A percentile compares a stretch with the other conserved stretches of the same genome.
phyloP scores from a whole-genome alignment of 306 rosid genomes.

The Quercus robur region DNA sequence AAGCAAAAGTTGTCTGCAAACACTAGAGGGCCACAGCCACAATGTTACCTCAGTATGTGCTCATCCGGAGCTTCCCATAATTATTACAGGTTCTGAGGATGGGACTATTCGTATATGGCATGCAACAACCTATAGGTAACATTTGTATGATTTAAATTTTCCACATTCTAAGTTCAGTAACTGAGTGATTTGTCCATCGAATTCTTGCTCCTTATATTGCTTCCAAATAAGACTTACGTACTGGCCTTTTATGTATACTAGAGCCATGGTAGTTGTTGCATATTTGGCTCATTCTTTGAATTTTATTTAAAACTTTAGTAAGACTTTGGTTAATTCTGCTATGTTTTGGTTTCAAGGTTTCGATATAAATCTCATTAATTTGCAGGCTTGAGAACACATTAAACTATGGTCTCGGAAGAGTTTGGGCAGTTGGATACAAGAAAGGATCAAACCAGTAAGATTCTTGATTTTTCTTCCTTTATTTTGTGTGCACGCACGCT shows the following conservation, averaged over 20 bases:
- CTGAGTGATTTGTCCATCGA: too few species aligned
- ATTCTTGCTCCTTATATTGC: too few species aligned
- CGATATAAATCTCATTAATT: neutral
- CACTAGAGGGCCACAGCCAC: conserved; percentile 34
- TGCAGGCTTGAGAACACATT: conserved; percentile 29
- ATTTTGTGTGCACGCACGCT: neutral
- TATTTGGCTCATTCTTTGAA: too few species aligned
- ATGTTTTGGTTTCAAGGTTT: neutral
- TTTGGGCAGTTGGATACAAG: conserved; percentile 33
- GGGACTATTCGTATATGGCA: conserved; percentile 28
- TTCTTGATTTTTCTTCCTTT: neutral
- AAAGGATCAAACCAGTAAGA: conserved; percentile 36
- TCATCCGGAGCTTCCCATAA: conserved; percentile 38
- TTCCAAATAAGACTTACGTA: too few species aligned
- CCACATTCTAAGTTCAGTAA: neutral
- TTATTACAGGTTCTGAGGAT: conserved; percentile 43
- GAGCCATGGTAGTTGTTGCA: neutral
- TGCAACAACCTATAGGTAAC: conserved; percentile 26
- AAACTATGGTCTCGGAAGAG: conserved; percentile 34
- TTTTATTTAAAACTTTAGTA: neutral
- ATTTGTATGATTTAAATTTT: neutral
- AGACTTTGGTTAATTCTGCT: neutral
- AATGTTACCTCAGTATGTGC: conserved; percentile 31
- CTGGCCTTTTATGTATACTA: neutral
- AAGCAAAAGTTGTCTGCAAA: conserved; percentile 29